These are phyloP conservation scores for Juncus inflexus DNA, from an alignment of 176 grass and related monocot species.

Conservation along the genomic window DNA sequence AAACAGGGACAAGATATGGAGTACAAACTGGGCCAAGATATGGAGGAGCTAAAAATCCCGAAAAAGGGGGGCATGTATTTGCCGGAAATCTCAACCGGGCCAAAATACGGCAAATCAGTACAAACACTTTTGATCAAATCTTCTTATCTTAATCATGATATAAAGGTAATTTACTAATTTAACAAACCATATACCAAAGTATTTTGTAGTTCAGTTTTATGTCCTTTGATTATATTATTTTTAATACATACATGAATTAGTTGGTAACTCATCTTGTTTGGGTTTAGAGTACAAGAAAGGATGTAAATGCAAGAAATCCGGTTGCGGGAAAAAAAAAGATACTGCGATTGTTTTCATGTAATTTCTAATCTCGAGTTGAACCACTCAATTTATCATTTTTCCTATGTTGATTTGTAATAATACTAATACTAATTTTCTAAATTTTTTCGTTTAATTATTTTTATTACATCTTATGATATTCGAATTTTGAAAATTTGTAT, in stretches of 20 bases:
- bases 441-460: not conserved
- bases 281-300: constrained; percentile 8
- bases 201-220: not conserved
- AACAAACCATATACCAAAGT: too few relatives aligned
- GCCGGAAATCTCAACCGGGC: constrained; percentile 21
- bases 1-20: constrained; percentile 87
- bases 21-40: constrained; percentile 27
- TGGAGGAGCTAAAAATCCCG: constrained; percentile 76
- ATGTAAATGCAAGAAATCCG: constrained; percentile 32
- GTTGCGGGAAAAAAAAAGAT: constrained; percentile 16
- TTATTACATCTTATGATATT: too few relatives aligned
- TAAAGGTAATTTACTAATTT: constrained; percentile 16
- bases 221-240: constrained; percentile 9
- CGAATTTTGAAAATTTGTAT: too few relatives aligned
- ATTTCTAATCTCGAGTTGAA: not conserved
- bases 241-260: constrained; percentile 13
- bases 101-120: not conserved
- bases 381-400: constrained; percentile 2
- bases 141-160: constrained; percentile 21
- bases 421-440: not conserved
- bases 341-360: constrained; percentile 30
- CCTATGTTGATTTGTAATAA: not conserved
- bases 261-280: constrained; percentile 14
- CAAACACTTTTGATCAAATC: constrained; percentile 12
- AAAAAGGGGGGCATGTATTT: constrained; percentile 61